A percentile compares a stretch with the other conserved stretches of the same genome.
phyloP scores from a whole-genome alignment of 2,329 filamentous ascomycete species.

The Alternaria brassicae region DNA sequence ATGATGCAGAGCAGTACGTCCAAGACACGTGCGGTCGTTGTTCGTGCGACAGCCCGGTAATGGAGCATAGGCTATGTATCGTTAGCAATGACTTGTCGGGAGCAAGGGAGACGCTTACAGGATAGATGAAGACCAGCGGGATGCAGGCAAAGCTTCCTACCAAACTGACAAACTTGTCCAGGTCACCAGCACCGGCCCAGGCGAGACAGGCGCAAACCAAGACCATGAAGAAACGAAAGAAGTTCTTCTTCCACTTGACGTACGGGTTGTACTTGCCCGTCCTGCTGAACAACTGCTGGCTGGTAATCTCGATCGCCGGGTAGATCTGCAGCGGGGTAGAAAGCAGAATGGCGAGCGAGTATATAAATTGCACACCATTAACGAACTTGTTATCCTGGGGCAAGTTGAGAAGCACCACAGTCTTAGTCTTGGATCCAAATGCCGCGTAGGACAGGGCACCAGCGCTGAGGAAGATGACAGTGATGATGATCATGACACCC shows the following conservation, averaged over 20 bases:
- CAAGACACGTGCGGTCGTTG: slow-evolving; percentile 68
- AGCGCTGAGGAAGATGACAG: slow-evolving; percentile 86
- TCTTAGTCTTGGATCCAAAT: slow-evolving; percentile 93
- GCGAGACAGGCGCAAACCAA: slow-evolving; percentile 84
- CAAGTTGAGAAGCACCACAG: slow-evolving; percentile 93
- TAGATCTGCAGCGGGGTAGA: slow-evolving; percentile 97
- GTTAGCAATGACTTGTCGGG: slow-evolving; percentile 40
- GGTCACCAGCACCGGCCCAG: slow-evolving; percentile 88
- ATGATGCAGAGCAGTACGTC: slow-evolving; percentile 83
- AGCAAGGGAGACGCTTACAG: slow-evolving; percentile 67
- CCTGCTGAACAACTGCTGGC: slow-evolving; percentile 90
- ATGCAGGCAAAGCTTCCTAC: slow-evolving; percentile 98
- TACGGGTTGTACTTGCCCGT: slow-evolving; percentile 98
- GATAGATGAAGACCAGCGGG: slow-evolving; percentile 95
- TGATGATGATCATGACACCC: slow-evolving; percentile 94
- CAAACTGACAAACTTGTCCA: slow-evolving; percentile 96
- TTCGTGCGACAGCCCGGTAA: slow-evolving; percentile 78
- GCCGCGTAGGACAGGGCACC: slow-evolving; percentile 95
- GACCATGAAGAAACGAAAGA: slow-evolving; percentile 93
- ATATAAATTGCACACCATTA: slow-evolving; percentile 94
- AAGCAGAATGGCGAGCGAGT: slow-evolving; percentile 95
- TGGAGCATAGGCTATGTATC: slow-evolving; percentile 80
- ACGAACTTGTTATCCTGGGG: slow-evolving; percentile 95
- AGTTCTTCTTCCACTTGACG: slow-evolving; percentile 99
- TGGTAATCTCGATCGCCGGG: slow-evolving; percentile 94